phyloP scores from a whole-genome alignment of 2,329 filamentous ascomycete genomes.

The Colletotrichum scovillei region DNA sequence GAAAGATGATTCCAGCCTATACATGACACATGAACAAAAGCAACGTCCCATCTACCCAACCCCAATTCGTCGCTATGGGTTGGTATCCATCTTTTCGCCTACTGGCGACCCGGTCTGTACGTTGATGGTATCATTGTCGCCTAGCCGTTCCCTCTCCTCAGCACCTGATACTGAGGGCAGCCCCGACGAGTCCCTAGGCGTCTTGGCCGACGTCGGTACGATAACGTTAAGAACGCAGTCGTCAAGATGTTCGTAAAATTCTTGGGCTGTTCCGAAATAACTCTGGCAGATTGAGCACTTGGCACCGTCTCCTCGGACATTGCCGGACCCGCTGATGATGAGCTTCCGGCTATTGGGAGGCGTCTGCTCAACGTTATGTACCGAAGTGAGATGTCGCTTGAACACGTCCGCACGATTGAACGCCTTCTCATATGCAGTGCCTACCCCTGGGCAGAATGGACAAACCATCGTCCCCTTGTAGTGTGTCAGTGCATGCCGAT shows the following conservation, averaged over 20 bases:
- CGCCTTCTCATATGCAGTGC: constrained; percentile 89
- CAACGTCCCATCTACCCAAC: constrained; percentile 5
- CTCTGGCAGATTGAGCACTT: constrained; percentile 92
- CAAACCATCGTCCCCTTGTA: constrained; percentile 99
- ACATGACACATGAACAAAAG: constrained; percentile 3
- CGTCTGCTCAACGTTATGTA: constrained; percentile 94
- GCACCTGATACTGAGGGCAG: constrained; percentile 13
- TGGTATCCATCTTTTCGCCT: constrained; percentile 32
- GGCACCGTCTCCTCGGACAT: constrained; percentile 66
- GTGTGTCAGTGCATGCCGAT: constrained; percentile 93
- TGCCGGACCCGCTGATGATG: constrained; percentile 49
- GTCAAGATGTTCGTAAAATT: constrained; percentile 96
- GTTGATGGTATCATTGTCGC: constrained; percentile 12
- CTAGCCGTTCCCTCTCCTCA: constrained; percentile 22
- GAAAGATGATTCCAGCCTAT: constrained; percentile 15
- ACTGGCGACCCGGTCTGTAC: constrained; percentile 12
- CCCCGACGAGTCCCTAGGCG: constrained; percentile 24
- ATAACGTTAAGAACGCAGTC: constrained; percentile 71
- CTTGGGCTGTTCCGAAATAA: constrained; percentile 85
- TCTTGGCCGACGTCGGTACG: constrained; percentile 51
- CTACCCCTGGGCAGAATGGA: constrained; percentile 91
- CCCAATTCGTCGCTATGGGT: constrained; percentile 19
- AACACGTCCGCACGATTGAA: constrained; percentile 98
- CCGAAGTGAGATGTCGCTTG: constrained; percentile 92
- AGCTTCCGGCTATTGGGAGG: constrained; percentile 89